Base-by-base conservation (phyloP, 176 grass and related monocot species). In the Pontederia paniculata region DNA sequence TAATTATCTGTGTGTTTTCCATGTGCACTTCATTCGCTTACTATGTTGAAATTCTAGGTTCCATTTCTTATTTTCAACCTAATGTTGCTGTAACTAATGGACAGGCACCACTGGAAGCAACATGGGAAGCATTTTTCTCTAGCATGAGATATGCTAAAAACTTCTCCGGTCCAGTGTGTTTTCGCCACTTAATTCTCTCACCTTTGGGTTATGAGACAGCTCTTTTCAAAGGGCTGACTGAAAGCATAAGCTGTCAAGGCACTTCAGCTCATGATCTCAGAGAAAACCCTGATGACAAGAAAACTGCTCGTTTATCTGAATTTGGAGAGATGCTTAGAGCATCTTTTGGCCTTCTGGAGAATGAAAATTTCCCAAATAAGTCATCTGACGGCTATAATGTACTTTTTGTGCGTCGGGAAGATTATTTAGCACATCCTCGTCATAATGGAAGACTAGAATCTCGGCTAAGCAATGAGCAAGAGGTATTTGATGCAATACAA, bases 131-230 rank as follows among this genome's bases (percentile, higher is more conserved):
- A 43, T 74, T 98, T 69, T 98, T 98, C 67, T 87, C 86, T 37
- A 84, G 70, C 56, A 48, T 91, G 58, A 70, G 77, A 61, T 98
- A 98, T 84, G 75, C 73, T 28, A 98, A 98, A 65, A 86, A 84
- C 73, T 98, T 98, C 61, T 74, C 80, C 42, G 80, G 80, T 42
- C 81, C 93, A 50, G 87, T 98, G 58, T 98, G 93, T 76, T 98
- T 98, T 62, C 77, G 80, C 18, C 93, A 79, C 72, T 77, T 69
- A 45, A 60, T 98, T 77, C 67, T 98, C 70, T 90, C 93, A 69
- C 93, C 93, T 17, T 71, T 98, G 71, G 93, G 93, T 45, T 98
- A 98, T 70, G 93, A 98, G 57, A 98, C 86, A 59, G 86, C 80
- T 71, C 45, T 98, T 17, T 98, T 98, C 69, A 98, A 84, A 88